phyloP scores from a whole-genome alignment of 2,329 filamentous ascomycete genomes.

The Aspergillus vadensis region DNA sequence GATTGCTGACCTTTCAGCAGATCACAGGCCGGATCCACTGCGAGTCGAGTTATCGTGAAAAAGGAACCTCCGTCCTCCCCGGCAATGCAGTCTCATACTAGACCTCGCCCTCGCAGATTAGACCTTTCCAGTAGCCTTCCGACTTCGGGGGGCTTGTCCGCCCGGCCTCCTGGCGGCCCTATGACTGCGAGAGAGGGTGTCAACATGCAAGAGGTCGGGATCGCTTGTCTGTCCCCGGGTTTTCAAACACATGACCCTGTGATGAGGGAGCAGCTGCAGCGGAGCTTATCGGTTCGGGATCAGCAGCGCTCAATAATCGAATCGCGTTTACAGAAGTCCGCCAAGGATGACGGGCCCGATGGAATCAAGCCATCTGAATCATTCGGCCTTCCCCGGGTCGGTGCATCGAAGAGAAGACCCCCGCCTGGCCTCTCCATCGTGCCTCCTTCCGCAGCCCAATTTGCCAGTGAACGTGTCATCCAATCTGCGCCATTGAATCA shows the following conservation, averaged over 20 bases:
- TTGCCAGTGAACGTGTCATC: conserved; percentile 91
- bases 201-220: conserved; percentile 86
- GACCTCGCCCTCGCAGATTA: conserved; percentile 49
- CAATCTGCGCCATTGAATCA: conserved; percentile 95
- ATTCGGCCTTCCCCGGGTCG: conserved; percentile 42
- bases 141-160: conserved; percentile 54
- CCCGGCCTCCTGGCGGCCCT: conserved; percentile 66
- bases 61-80: conserved; percentile 88
- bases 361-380: conserved; percentile 57
- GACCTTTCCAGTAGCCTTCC: conserved; percentile 49
- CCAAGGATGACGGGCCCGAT: conserved; percentile 71
- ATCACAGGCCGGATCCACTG: conserved; percentile 50
- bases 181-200: conserved; percentile 78
- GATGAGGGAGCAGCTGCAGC: conserved; percentile 92
- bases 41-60: conserved; percentile 88
- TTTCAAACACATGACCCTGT: conserved; percentile 96
- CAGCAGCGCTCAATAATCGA: conserved; percentile 96
- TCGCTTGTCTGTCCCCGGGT: conserved; percentile 91
- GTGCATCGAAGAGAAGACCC: conserved; percentile 56
- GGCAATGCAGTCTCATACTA: conserved; percentile 66
- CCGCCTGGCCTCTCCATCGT: conserved; percentile 91
- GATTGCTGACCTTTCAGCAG: conserved; percentile 24
- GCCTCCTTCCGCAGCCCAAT: conserved; percentile 88
- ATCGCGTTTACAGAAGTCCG: conserved; percentile 82
- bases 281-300: conserved; percentile 89